Evolutionary conservation across 179 eudicot genomes (phyloP), one percentile per base, ranked within the genome.

Genomic region (Spinacia oleracea): DNA sequence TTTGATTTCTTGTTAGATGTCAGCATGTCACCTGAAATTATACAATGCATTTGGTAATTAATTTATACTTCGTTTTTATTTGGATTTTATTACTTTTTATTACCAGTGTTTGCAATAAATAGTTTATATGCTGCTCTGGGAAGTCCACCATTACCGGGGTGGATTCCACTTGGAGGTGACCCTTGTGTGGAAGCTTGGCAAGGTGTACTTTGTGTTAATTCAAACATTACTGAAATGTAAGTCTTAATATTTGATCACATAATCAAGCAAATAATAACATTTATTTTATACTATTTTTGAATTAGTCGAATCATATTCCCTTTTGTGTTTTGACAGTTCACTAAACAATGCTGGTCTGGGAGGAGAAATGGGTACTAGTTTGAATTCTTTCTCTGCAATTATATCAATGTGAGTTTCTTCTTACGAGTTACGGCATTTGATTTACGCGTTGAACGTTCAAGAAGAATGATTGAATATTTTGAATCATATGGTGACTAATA

Each of bases 111-210:
- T 82, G 99, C 98, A 60, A 94, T 96, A 51, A 94, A 96, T 78
- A 86, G 83, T 70, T 87, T 96, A 74, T 87, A 92, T 83, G 90
- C 88, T 86, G 90, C 99, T 55, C 84, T 96, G 83, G 98, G 94
- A 78, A 88, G 89, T 43, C 99, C 99, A 50, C 34, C 86, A 56
- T 85, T 96, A 81, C 94, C 94, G n/a, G 96, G 97, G 59, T 96
- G 99, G 99, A 85, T 84, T 70, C 87, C 94, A 42, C 78, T 74
- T 65, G 98, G 91, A 72, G 99, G 98, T 80, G 99, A 96, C 86
- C 99, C 99, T 42, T 96, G 99, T 77, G 62, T 78, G 51, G 97
- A 87, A 8, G 76, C 83, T 78, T 96, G 99, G 99, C 99, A 94
- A 94, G 99, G 99, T 51, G 97, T 96, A 18, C 84, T 12, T 32